Conservation (phyloP, 2,329 filamentous ascomycete species). For the Stagonosporopsis tanaceti region DNA sequence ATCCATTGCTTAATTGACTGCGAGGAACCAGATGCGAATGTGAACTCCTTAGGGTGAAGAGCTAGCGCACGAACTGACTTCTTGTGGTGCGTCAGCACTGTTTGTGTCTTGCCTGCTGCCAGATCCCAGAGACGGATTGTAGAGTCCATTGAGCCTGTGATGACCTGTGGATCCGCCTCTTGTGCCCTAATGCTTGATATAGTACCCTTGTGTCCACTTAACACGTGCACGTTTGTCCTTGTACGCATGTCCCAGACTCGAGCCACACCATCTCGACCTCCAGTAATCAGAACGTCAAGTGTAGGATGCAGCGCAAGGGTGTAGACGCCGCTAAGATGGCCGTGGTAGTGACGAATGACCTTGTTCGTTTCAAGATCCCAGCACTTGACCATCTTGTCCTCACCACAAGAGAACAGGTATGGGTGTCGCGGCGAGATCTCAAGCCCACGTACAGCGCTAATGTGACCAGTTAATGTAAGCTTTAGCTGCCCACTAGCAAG, state of each 20-base stretch:
- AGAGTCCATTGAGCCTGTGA: conserved; percentile 87
- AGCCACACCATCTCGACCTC: conserved; percentile 91
- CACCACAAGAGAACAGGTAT: conserved; percentile 96
- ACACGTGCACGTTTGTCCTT: conserved; percentile 91
- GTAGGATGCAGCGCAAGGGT: conserved; percentile 92
- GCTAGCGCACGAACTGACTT: conserved; percentile 90
- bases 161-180: conserved; percentile 95
- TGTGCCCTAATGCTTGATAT: conserved; percentile 91
- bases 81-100: conserved; percentile 96
- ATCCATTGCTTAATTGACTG: conserved; percentile 99
- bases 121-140: conserved; percentile 79
- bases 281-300: conserved; percentile 92
- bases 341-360: conserved; percentile 85
- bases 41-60: conserved; percentile 90
- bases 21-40: conserved; percentile 91
- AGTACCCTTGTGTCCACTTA: conserved; percentile 89
- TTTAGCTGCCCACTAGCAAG: conserved; percentile 73
- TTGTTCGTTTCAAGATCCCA: conserved; percentile 99
- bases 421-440: conserved; percentile 93
- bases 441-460: conserved; percentile 64
- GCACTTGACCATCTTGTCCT: conserved; percentile 99
- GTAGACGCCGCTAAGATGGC: conserved; percentile 95
- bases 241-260: conserved; percentile 98
- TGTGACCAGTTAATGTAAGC: conserved; percentile 42
- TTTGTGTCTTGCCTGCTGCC: conserved; percentile 94